Base-by-base conservation (phyloP, 345 rosid genomes). In the Cardamine resedifolia region DNA sequence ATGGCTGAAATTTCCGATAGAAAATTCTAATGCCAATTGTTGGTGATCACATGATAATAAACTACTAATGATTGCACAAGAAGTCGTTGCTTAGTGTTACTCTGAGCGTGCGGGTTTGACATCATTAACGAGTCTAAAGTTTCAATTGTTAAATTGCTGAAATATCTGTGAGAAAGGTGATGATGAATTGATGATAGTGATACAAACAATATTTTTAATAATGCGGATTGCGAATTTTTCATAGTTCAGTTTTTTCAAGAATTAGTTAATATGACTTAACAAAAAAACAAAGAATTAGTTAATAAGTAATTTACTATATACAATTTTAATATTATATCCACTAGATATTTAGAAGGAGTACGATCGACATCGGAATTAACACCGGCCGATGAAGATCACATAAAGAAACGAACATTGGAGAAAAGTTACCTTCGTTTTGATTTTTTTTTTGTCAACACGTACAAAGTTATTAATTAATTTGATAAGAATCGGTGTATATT, bases 61-160 rank as follows among this genome's bases (percentile, higher is more conserved):
- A 38, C 59, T 18, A 65, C 66, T 74, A 36, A 74, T 66, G 72
- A 65, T 66, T 73, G 64, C 70, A 44, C 6, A 72, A 47, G 23
- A 69, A 58, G 51, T 57, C 31, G 41, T 53, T 48, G 73, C 33
- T 60, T 28, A 41, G 50, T 38, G 59, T 38, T 74, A 34, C 61
- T 74, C 19, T 60, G 63, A 59, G 78, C 78, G 63, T 75, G 78
- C 78, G 63, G 78, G 45, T 68, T 68, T 30, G 41, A 52, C 58
- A 75, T 75, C 69, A 75, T 60, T 68, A 23, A 51, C 68, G 11
- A 67, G 38, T 50, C 39, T 39, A 59, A 53, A 64, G 36, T 28
- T 41, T 53, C 63, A 52, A 51, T 51, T 72, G 62, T 41, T 61
- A 28, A 64, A 34, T 56, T 56, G 38, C 27, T 63, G 3, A 63